phyloP scores from a whole-genome alignment of 768 basidiomycete species.

The Suillus americanus region DNA sequence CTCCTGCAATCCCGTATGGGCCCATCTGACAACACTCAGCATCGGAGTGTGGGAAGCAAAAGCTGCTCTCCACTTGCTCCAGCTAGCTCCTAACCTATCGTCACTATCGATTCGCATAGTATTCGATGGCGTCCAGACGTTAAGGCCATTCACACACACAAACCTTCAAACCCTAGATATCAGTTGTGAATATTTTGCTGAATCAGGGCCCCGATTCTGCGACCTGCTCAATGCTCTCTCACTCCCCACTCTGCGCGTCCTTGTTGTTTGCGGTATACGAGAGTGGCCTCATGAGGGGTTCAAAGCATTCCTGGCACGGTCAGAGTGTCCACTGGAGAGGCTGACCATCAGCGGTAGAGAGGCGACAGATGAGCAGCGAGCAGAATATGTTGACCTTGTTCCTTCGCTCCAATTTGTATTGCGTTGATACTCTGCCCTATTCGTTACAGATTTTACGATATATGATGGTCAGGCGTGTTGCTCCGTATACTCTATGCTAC shows the following conservation, averaged over 20 bases:
- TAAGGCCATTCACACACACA: background rate
- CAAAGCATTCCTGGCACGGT: background rate
- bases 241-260: background rate
- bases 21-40: background rate
- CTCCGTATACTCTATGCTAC: too few species aligned
- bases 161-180: background rate
- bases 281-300: background rate
- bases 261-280: background rate
- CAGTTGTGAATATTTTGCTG: fast-evolving
- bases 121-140: background rate
- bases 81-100: background rate
- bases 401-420: background rate
- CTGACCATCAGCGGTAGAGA: background rate
- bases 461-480: too few species aligned
- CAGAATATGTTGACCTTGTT: background rate
- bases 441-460: too few species aligned
- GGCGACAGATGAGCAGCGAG: background rate
- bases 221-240: background rate
- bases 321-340: background rate
- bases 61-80: background rate
- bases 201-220: background rate
- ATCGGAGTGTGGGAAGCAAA: background rate
- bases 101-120: fast-evolving
- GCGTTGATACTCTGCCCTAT: constrained; percentile 1
- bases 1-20: background rate